These are phyloP conservation scores for Bruguiera gymnorhiza DNA, from an alignment of 345 rosid genomes.

Conservation along the genomic window DNA sequence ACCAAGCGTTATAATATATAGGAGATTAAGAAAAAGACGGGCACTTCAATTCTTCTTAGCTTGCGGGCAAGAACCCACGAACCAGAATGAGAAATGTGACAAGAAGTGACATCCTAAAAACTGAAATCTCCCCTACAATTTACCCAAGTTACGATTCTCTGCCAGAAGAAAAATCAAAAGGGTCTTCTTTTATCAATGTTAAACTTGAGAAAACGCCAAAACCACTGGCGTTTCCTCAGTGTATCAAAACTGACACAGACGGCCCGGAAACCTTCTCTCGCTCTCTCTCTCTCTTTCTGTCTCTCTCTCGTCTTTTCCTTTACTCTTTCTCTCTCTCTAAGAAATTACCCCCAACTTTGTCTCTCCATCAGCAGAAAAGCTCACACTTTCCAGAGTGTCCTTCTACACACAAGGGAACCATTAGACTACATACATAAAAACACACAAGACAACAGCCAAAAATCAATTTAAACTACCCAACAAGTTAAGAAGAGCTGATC, in stretches of 20 bases:
- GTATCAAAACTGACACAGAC: too few species aligned
- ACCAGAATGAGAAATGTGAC: too few species aligned
- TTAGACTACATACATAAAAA: too few species aligned
- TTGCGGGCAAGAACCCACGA: too few species aligned
- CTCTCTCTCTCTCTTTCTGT: background rate
- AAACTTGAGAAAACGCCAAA: background rate
- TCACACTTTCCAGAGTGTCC: too few species aligned
- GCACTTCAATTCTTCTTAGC: too few species aligned
- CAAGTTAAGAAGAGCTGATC: background rate
- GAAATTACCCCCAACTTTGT: background rate
- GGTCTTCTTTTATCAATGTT: background rate
- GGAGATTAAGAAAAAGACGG: background rate
- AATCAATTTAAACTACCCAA: too few species aligned
- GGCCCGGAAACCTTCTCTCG: background rate
- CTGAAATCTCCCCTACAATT: too few species aligned
- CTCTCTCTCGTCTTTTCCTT: background rate
- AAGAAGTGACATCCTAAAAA: too few species aligned
- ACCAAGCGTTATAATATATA: background rate
- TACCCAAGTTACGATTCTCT: too few species aligned
- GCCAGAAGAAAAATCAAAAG: background rate
- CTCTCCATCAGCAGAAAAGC: background rate
- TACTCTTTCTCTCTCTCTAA: background rate
- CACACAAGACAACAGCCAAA: too few species aligned
- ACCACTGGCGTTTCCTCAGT: background rate
- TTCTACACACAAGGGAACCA: too few species aligned